Evolutionary conservation across 2,329 filamentous ascomycete species (phyloP), one percentile per base, ranked within the genome.

Genomic region (Diaporthe sp.): DNA sequence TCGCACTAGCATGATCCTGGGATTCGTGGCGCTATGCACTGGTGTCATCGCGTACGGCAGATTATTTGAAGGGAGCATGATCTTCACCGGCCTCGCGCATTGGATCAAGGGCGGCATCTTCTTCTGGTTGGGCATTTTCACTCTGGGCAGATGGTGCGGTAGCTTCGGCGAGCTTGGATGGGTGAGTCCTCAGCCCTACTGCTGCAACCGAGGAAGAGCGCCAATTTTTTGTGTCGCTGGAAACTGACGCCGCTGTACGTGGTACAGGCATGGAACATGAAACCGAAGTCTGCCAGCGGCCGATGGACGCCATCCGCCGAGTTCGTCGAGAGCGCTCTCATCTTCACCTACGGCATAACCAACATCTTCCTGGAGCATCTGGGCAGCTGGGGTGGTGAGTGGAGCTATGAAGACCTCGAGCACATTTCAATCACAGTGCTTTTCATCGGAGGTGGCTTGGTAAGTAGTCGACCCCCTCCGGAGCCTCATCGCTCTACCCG

Each of bases 21-120:
- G 94, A 2, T 97, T 96, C 78, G 85, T 94, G 57, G 89, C 92
- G 0, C 83, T 98, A 22, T 86, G 89, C 28, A 93, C 92, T 5
- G 96, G 96, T 7, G 89, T 93, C 47, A 89, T 94, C 40, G 92
- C 95, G 0, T 96, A 94, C 80, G 94, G 92, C 35, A 94, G 96
- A 38, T 93, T 98, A 77, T 97, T 97, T 82, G 92, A 93, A 82
- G 93, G 90, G 7, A 82, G 83, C 30, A 87, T 87, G 3, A 86
- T 98, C 74, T 97, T 96, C 86, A 96, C 92, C 78, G 95, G 96
- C 2, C 87, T 98, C 55, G 96, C 96, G 10, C 96, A 98, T 81
- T 98, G 95, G 86, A 92, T 98, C 82, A 98, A 98, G 82, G 96
- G 96, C 60, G 94, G 94, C 4, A 93, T 98, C 72, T 98, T 98